A percentile compares a stretch with the other conserved stretches of the same genome.
phyloP scores from a whole-genome alignment of 176 grass and related monocot species.

The Chloris gayana region DNA sequence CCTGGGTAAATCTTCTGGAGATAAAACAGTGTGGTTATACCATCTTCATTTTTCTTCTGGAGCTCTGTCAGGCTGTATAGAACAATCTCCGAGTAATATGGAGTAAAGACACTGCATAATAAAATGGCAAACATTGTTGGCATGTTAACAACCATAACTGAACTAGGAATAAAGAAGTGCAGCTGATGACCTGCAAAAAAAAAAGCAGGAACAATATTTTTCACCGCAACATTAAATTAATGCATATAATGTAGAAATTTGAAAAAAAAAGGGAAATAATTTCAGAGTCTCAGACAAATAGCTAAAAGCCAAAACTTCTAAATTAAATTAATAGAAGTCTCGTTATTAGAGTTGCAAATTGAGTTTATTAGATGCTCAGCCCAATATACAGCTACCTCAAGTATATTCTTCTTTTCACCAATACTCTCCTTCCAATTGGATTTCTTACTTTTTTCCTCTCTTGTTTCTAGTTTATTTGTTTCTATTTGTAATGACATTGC shows the following conservation, averaged over 20 bases:
- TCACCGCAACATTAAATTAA: neutral
- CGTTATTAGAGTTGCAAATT: neutral
- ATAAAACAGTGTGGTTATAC: constrained; percentile 89
- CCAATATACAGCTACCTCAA: neutral
- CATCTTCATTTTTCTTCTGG: constrained; percentile 90
- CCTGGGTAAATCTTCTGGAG: constrained; percentile 98
- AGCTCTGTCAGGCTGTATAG: constrained; percentile 87
- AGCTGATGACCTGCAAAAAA: neutral
- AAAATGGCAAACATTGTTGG: constrained; percentile 31
- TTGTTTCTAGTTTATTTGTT: neutral
- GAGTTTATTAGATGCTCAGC: no score
- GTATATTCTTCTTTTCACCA: neutral
- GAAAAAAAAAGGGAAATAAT: neutral
- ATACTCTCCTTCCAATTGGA: neutral
- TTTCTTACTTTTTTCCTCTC: neutral
- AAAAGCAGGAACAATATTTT: neutral
- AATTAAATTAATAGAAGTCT: neutral
- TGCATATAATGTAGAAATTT: neutral
- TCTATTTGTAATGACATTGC: no score
- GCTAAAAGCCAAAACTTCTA: neutral
- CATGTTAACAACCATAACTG: constrained; percentile 32
- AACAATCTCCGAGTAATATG: constrained; percentile 90
- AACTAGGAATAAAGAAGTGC: neutral
- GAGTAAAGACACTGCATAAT: constrained; percentile 87
- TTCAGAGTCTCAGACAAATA: neutral